These are phyloP conservation scores for Phytophthora uliginosa DNA, from an alignment of 352 stramenopile genomes.

Conservation along the genomic window DNA sequence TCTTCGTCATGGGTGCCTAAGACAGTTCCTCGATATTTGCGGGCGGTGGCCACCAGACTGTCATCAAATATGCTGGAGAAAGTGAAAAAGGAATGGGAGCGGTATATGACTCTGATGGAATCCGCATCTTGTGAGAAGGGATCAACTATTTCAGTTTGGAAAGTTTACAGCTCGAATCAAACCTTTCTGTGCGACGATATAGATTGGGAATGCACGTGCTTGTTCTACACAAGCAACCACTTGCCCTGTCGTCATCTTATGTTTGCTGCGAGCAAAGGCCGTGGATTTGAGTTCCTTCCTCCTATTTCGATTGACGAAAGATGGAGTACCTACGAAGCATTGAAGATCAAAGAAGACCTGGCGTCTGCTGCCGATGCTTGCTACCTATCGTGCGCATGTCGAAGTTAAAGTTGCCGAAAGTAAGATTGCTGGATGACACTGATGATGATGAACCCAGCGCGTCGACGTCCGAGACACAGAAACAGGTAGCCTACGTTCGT, in stretches of 20 bases:
- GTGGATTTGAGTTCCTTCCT: neutral
- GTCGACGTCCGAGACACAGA: neutral
- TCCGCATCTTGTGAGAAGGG: constrained; percentile 35
- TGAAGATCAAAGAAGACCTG: no score
- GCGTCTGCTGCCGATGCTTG: no score
- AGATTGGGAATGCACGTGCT: neutral
- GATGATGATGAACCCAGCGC: neutral
- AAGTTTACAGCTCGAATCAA: constrained; percentile 6
- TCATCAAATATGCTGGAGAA: constrained; percentile 8
- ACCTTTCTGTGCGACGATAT: constrained; percentile 4
- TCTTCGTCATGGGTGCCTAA: constrained; percentile 2
- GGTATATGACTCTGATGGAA: constrained; percentile 23
- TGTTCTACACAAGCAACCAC: neutral
- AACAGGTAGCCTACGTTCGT: neutral
- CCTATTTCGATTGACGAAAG: neutral
- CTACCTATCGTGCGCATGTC: neutral
- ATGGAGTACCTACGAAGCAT: no score
- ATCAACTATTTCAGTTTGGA: constrained; percentile 15
- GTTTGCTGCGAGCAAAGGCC: neutral
- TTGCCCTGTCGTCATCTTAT: neutral
- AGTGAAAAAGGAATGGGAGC: constrained; percentile 27
- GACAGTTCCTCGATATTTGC: constrained; percentile 10
- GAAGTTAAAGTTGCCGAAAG: neutral
- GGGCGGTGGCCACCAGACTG: neutral
- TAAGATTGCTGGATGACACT: neutral